A percentile compares a stretch with the other conserved stretches of the same genome.
phyloP scores from a whole-genome alignment of 2,329 filamentous ascomycete genomes.

The Westerdykella ornata region DNA sequence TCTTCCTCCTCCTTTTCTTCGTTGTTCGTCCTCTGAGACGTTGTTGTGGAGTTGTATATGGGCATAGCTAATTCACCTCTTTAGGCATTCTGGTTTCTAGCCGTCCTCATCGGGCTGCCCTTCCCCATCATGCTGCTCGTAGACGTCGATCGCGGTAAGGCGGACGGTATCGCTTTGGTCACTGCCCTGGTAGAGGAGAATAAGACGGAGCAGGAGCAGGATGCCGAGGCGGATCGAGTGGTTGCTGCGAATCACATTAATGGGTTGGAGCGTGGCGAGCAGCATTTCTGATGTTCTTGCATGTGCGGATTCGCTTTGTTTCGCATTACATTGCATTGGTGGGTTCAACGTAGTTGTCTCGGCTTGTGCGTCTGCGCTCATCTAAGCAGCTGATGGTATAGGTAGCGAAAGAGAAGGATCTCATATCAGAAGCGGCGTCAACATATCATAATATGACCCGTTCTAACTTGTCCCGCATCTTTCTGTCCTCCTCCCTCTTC shows the following conservation, averaged over 20 bases:
- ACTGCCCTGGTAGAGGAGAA: conserved; percentile 30
- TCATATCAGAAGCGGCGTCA: too few species aligned
- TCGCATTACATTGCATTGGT: background rate
- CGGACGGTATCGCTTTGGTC: conserved; percentile 39
- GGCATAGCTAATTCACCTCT: conserved; percentile 1
- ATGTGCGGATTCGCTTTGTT: background rate
- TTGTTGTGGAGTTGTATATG: background rate
- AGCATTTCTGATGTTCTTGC: background rate
- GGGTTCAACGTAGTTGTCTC: background rate
- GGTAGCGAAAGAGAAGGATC: too few species aligned
- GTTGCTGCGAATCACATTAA: conserved; percentile 11
- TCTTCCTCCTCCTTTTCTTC: background rate
- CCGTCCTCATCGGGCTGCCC: conserved; percentile 73
- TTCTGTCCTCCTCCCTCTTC: conserved; percentile 1
- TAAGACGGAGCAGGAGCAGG: conserved; percentile 6
- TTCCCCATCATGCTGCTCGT: conserved; percentile 80
- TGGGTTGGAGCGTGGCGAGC: conserved; percentile 10
- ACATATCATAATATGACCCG: too few species aligned
- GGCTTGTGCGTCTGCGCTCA: background rate
- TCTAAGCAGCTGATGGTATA: too few species aligned
- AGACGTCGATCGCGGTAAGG: conserved; percentile 59
- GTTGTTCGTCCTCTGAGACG: background rate
- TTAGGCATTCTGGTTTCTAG: conserved; percentile 82
- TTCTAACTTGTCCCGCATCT: too few species aligned
- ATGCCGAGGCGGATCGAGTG: conserved; percentile 2